Conservation (phyloP, 148 eudicot genomes). For the Vaccinium vitisidaea region DNA sequence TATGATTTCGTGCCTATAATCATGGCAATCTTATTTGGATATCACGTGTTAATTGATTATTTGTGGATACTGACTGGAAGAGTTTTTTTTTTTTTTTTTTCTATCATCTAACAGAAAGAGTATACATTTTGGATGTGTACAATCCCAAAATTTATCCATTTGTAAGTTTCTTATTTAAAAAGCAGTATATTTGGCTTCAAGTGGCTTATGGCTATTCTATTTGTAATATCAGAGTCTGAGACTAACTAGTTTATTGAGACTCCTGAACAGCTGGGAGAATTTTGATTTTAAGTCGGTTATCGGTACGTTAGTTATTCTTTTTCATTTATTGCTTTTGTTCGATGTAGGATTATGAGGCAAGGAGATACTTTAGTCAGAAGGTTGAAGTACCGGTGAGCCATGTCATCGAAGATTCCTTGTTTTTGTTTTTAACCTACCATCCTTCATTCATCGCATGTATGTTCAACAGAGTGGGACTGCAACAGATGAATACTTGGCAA, state of each 20-base stretch:
- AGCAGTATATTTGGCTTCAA: not conserved
- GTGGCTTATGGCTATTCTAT: not conserved
- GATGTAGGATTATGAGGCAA: conserved; percentile 71
- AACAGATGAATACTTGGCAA: conserved; percentile 69
- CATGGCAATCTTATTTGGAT: not conserved
- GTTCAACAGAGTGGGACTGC: conserved; percentile 67
- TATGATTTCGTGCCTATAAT: conserved; percentile 31
- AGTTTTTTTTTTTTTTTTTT: conserved; percentile 31
- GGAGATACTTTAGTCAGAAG: conserved; percentile 63
- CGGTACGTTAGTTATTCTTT: not conserved
- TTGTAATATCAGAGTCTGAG: not conserved
- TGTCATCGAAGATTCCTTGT: not conserved
- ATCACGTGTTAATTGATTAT: not conserved
- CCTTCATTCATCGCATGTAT: conserved; percentile 5
- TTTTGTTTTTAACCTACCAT: conserved; percentile 11
- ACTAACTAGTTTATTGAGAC: not conserved
- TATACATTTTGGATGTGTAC: conserved; percentile 88
- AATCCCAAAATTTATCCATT: conserved; percentile 83
- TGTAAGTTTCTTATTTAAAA: conserved; percentile 46
- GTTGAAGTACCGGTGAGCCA: conserved; percentile 76
- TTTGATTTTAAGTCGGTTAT: not conserved
- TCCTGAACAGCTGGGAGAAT: not conserved
- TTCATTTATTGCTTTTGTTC: conserved; percentile 1
- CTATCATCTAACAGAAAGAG: conserved; percentile 54
- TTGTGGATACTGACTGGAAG: conserved; percentile 46